Conservation (phyloP, 163 green algal genomes). For the Chloroidium sp. region DNA sequence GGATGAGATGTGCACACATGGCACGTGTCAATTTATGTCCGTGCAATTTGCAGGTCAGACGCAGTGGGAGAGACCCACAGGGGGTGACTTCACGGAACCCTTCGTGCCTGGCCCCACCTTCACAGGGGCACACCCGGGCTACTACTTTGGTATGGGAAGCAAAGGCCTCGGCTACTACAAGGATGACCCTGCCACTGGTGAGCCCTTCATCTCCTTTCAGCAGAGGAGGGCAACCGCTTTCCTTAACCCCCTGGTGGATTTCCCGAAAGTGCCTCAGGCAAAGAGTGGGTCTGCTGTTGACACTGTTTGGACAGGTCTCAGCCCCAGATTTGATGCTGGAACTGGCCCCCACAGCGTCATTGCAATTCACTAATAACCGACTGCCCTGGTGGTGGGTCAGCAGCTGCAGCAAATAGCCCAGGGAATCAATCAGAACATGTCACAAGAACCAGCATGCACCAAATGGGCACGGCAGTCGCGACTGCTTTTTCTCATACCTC, state of each 20-base stretch:
- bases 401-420: no score
- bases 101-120: conserved; percentile 32
- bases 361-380: neutral
- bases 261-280: neutral
- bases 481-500: no score
- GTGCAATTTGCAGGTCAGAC: conserved; percentile 14
- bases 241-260: neutral
- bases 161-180: conserved; percentile 56
- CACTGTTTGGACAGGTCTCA: neutral
- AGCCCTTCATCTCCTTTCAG: neutral
- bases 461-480: no score
- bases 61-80: conserved; percentile 47
- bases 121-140: conserved; percentile 30
- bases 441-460: no score
- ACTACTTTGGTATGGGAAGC: conserved; percentile 45
- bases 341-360: neutral
- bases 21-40: no score
- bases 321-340: neutral
- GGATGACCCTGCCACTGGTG: conserved; percentile 18
- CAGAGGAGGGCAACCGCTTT: no score
- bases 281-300: neutral
- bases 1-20: no score
- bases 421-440: no score
- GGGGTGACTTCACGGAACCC: conserved; percentile 1
- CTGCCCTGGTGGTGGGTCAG: no score